These are phyloP conservation scores for Elsinoe perseae DNA, from an alignment of 2,329 filamentous ascomycete genomes.

Conservation along the genomic window DNA sequence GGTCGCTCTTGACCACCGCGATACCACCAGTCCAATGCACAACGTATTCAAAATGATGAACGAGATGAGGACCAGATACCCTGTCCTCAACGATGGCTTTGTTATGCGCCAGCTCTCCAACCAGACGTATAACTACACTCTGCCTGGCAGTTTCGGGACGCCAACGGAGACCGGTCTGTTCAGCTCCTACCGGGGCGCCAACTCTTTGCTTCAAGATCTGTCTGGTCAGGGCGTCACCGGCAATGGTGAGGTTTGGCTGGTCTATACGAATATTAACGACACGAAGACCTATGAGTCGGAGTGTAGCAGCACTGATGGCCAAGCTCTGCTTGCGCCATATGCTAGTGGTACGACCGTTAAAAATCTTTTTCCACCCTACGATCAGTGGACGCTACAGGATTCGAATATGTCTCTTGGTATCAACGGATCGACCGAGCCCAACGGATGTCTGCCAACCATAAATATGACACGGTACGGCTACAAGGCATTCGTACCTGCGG, in stretches of 20 bases:
- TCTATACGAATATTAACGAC: conserved; percentile 45
- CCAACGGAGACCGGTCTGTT: conserved; percentile 53
- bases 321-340: conserved; percentile 52
- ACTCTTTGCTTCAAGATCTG: conserved; percentile 47
- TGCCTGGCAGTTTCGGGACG: conserved; percentile 46
- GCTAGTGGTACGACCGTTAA: conserved; percentile 48
- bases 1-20: conserved; percentile 54
- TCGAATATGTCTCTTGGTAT: conserved; percentile 42
- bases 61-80: conserved; percentile 49
- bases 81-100: conserved; percentile 54
- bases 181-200: conserved; percentile 49
- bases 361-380: conserved; percentile 57
- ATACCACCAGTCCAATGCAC: conserved; percentile 53
- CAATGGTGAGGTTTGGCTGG: conserved; percentile 38
- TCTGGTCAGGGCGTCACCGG: conserved; percentile 31
- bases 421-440: conserved; percentile 40
- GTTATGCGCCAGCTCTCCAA: conserved; percentile 50
- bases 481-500: conserved; percentile 51
- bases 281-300: conserved; percentile 50
- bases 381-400: conserved; percentile 45
- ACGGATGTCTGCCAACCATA: conserved; percentile 50
- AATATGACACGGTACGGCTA: conserved; percentile 51
- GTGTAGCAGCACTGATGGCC: conserved; percentile 40
- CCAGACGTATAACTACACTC: conserved; percentile 43
- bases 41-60: conserved; percentile 57